A percentile compares a stretch with the other conserved stretches of the same genome.
Conservation (phyloP, 2,329 filamentous ascomycete genomes). For the Hymenoscyphus fraxineus region DNA sequence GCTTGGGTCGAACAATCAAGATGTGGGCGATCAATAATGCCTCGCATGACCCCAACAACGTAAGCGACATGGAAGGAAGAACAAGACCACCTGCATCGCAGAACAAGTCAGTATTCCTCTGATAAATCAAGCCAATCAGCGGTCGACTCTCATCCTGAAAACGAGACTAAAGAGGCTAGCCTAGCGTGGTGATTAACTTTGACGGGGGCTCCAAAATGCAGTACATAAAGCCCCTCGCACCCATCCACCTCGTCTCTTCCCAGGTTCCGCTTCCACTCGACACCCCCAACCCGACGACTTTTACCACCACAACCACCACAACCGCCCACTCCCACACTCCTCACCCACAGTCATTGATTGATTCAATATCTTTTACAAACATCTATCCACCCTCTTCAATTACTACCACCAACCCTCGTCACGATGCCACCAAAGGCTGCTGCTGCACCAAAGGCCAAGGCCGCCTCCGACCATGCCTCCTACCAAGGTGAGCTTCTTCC, state of each 20-base stretch:
- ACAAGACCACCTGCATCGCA: not conserved
- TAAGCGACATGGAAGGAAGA: not conserved
- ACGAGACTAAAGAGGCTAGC: constrained; percentile 1
- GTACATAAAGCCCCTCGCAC: not conserved
- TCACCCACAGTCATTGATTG: not conserved
- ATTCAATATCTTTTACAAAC: constrained; percentile 3
- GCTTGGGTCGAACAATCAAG: constrained; percentile 6
- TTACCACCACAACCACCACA: constrained; percentile 2
- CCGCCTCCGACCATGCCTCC: constrained; percentile 53
- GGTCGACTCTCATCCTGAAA: not conserved
- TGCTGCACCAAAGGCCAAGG: constrained; percentile 55
- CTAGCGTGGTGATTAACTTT: constrained; percentile 7
- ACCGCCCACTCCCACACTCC: not conserved
- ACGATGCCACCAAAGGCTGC: constrained; percentile 66
- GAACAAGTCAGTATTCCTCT: not conserved
- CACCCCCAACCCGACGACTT: constrained; percentile 11
- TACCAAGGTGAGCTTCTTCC: constrained; percentile 58
- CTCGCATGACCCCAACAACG: not conserved
- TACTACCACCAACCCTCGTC: constrained; percentile 21
- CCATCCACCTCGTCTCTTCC: not conserved
- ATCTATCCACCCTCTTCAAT: constrained; percentile 11
- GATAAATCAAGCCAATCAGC: constrained; percentile 13
- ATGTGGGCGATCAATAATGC: not conserved
- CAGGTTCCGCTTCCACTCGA: constrained; percentile 9
- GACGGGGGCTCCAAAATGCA: not conserved